These are phyloP conservation scores for Tagetes erecta DNA, from an alignment of 129 eudicot species.

Conservation along the genomic window DNA sequence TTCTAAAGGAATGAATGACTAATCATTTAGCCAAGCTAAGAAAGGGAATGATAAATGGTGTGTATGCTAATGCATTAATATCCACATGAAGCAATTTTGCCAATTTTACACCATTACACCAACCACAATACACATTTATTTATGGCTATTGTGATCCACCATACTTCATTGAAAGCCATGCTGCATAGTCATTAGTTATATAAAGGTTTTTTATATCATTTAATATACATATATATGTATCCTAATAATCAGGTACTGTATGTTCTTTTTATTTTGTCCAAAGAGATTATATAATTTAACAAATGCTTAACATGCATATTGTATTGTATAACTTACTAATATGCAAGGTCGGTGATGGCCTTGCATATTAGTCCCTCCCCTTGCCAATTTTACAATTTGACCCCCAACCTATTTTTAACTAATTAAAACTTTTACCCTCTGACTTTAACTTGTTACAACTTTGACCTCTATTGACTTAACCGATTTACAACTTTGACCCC, in stretches of 20 bases:
- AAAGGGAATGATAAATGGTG: not conserved
- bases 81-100: conserved; percentile 29
- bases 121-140: conserved; percentile 20
- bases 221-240: not conserved
- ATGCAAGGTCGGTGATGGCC: too few species aligned
- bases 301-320: not conserved
- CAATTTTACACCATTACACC: conserved; percentile 29
- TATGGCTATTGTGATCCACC: conserved; percentile 24
- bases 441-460: too few species aligned
- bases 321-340: too few species aligned
- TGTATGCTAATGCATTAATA: conserved; percentile 28
- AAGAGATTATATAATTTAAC: not conserved
- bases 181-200: conserved; percentile 4
- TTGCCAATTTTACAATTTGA: too few species aligned
- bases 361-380: too few species aligned
- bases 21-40: not conserved
- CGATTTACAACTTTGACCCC: too few species aligned
- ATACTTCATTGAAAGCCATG: conserved; percentile 24
- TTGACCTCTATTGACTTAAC: too few species aligned
- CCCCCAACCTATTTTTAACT: too few species aligned
- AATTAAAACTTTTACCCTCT: too few species aligned
- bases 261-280: not conserved
- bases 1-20: not conserved
- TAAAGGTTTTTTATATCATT: not conserved
- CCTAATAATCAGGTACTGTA: not conserved